Evolutionary conservation across 2,329 filamentous ascomycete genomes (phyloP).

Genomic region (Neobulgaria alba): DNA sequence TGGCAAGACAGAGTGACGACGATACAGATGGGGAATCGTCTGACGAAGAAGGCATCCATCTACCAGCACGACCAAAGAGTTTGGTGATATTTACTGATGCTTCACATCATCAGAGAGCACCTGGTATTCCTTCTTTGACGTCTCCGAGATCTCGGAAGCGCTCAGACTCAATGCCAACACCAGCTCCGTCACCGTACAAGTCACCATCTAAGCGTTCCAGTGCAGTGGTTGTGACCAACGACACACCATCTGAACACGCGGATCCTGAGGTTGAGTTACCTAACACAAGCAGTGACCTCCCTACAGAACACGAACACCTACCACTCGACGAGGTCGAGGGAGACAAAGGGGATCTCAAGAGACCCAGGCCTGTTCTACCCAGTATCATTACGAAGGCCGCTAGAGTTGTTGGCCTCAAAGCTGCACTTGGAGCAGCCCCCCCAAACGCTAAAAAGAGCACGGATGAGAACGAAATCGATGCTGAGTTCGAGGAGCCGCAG

Average conservation of each 20-base stretch:
- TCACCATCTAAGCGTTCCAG: slow-evolving; percentile 14
- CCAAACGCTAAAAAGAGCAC: slow-evolving; percentile 11
- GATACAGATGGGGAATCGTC: slow-evolving; percentile 41
- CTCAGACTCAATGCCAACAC: slow-evolving; percentile 25
- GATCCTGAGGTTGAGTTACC: too few species aligned
- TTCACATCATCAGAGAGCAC: neutral
- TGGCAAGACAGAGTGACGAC: slow-evolving; percentile 54
- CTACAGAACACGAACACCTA: too few species aligned
- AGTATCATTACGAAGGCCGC: slow-evolving; percentile 14
- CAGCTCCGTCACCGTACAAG: slow-evolving; percentile 13
- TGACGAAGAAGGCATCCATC: slow-evolving; percentile 29
- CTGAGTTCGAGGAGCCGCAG: slow-evolving; percentile 27
- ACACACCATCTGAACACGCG: too few species aligned
- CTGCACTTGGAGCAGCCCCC: slow-evolving; percentile 16
- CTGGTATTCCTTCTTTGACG: neutral
- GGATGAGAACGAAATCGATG: slow-evolving; percentile 19
- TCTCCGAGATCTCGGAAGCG: slow-evolving; percentile 19
- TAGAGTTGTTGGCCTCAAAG: slow-evolving; percentile 15
- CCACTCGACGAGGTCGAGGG: too few species aligned
- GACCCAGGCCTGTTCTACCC: slow-evolving; percentile 1
- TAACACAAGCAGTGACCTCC: too few species aligned
- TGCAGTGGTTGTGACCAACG: slow-evolving; percentile 5
- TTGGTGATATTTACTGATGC: slow-evolving; percentile 31
- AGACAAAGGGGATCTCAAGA: neutral
- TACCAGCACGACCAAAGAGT: slow-evolving; percentile 33